phyloP scores from a whole-genome alignment of 345 rosid genomes.

The Citrus australasica region DNA sequence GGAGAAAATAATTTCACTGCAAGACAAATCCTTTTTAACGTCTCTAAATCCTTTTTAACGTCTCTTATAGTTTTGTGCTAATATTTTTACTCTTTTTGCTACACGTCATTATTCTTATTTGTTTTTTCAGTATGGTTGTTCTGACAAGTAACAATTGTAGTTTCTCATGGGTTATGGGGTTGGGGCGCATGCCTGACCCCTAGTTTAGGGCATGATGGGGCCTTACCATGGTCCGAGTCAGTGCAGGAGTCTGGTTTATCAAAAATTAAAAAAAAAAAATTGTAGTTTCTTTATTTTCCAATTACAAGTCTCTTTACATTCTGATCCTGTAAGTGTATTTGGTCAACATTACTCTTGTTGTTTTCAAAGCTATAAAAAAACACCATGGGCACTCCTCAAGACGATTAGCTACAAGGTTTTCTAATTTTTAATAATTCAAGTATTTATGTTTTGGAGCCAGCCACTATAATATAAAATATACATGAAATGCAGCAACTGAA shows the following conservation, averaged over 20 bases:
- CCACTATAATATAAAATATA: neutral
- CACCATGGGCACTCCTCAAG: neutral
- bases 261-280: too few relatives aligned
- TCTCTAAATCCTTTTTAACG: too few relatives aligned
- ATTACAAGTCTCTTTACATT: neutral
- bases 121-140: neutral
- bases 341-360: slow-evolving; percentile 2
- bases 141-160: neutral
- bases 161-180: too few relatives aligned
- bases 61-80: too few relatives aligned
- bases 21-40: too few relatives aligned
- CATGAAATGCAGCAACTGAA: neutral
- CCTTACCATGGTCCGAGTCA: too few relatives aligned
- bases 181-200: too few relatives aligned
- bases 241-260: too few relatives aligned
- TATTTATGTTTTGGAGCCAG: neutral
- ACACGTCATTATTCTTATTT: too few relatives aligned
- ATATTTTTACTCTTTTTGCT: too few relatives aligned
- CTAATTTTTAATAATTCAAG: neutral
- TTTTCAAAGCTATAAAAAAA: neutral
- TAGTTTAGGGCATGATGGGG: too few relatives aligned
- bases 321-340: neutral
- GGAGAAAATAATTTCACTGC: too few relatives aligned
- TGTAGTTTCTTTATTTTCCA: neutral
- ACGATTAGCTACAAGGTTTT: neutral